Conservation (phyloP, 345 rosid species). For the Lepidium africanum region DNA sequence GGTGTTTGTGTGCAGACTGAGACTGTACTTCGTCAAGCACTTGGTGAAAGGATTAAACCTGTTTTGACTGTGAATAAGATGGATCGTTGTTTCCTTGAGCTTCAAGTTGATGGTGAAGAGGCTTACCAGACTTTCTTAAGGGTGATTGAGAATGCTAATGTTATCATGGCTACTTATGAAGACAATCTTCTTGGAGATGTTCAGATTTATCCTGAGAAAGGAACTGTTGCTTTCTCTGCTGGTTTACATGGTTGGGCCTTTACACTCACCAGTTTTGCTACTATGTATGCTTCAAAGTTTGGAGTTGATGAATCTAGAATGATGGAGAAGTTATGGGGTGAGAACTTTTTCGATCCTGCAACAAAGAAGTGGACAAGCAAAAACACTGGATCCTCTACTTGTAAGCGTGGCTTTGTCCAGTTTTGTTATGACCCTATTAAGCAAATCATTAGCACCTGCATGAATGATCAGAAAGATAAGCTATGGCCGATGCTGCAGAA, state of each 20-base stretch:
- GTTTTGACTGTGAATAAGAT: slow-evolving; percentile 83
- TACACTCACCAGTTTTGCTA: slow-evolving; percentile 65
- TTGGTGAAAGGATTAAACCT: slow-evolving; percentile 83
- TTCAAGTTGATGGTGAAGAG: slow-evolving; percentile 87
- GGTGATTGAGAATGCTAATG: slow-evolving; percentile 81
- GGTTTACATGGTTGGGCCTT: slow-evolving; percentile 90
- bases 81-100: slow-evolving; percentile 91
- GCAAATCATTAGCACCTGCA: slow-evolving; percentile 68
- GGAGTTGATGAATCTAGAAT: slow-evolving; percentile 68
- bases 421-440: slow-evolving; percentile 84
- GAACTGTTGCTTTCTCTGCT: slow-evolving; percentile 83
- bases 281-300: slow-evolving; percentile 80
- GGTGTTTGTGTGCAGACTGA: slow-evolving; percentile 88
- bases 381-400: slow-evolving; percentile 57
- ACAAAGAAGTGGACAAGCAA: slow-evolving; percentile 71
- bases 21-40: slow-evolving; percentile 74
- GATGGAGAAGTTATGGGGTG: slow-evolving; percentile 58
- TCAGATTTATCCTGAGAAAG: slow-evolving; percentile 74
- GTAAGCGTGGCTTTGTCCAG: slow-evolving; percentile 87
- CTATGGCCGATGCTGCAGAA: slow-evolving; percentile 77
- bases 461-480: slow-evolving; percentile 85
- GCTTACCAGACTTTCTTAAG: slow-evolving; percentile 71
- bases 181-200: slow-evolving; percentile 81
- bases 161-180: slow-evolving; percentile 82
- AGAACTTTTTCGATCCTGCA: slow-evolving; percentile 59